Conservation (phyloP, 306 rosid species). For the Fagus crenata region DNA sequence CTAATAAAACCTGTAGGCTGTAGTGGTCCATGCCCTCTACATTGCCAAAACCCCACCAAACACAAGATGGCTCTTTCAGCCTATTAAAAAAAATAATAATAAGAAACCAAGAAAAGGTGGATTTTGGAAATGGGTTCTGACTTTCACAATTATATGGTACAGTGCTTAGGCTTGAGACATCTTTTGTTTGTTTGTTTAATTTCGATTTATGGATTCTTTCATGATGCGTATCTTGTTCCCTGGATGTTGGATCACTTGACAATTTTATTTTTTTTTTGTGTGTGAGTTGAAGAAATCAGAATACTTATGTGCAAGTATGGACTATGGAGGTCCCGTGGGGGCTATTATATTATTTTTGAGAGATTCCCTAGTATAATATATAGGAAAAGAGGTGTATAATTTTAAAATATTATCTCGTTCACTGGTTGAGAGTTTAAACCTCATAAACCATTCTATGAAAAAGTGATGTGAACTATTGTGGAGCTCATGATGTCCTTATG, state of each 20-base stretch:
- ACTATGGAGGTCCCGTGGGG: background rate
- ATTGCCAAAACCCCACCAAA: too few species aligned
- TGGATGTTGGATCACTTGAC: background rate
- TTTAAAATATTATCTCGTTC: background rate
- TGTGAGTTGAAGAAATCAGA: background rate
- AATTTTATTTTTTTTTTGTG: background rate
- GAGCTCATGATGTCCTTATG: background rate
- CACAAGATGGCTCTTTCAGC: too few species aligned
- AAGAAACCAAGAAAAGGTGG: too few species aligned
- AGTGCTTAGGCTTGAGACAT: background rate
- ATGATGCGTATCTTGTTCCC: background rate
- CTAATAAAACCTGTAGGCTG: too few species aligned
- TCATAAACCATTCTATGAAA: background rate
- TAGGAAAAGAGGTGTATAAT: background rate
- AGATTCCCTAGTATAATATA: background rate
- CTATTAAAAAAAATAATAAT: too few species aligned
- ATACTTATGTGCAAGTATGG: background rate
- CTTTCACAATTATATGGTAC: constrained; percentile 1
- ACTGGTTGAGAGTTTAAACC: background rate
- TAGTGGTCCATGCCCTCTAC: too few species aligned
- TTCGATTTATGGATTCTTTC: background rate
- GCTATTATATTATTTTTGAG: background rate
- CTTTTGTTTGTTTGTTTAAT: background rate
- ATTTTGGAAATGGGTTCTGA: background rate
- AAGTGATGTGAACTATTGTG: background rate